Evolutionary conservation across 495 filamentous ascomycete genomes (phyloP).

Genomic region (Glarea lozoyensis): DNA sequence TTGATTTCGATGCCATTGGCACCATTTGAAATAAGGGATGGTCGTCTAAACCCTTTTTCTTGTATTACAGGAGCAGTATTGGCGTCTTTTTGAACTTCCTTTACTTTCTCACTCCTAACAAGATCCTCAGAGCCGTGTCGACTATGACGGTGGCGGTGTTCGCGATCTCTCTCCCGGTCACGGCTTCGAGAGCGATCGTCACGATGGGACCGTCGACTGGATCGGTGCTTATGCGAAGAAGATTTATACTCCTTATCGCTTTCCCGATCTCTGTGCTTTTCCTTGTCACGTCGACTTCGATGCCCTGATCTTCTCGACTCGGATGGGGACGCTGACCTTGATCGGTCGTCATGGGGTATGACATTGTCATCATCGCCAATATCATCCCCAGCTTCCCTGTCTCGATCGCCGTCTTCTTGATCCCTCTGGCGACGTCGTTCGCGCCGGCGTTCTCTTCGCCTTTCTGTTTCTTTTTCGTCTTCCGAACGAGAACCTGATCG

Average conservation of each 20-base stretch:
- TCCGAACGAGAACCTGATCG: constrained; percentile 43
- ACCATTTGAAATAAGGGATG: constrained; percentile 31
- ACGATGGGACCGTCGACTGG: constrained; percentile 14
- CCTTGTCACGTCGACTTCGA: constrained; percentile 30
- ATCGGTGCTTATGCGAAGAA: constrained; percentile 20
- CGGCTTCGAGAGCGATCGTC: constrained; percentile 27
- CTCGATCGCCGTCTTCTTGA: constrained; percentile 14
- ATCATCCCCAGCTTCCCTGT: constrained; percentile 1
- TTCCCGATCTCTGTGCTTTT: constrained; percentile 33
- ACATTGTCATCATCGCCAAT: constrained; percentile 10
- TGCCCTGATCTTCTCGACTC: constrained; percentile 19
- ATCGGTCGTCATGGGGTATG: constrained; percentile 7
- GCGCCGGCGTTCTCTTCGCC: constrained; percentile 33
- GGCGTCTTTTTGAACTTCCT: not conserved
- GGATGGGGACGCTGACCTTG: constrained; percentile 18
- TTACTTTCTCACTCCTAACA: constrained; percentile 2
- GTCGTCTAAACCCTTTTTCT: constrained; percentile 21
- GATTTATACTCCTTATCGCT: constrained; percentile 25
- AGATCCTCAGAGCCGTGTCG: constrained; percentile 43
- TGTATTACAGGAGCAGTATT: constrained; percentile 30
- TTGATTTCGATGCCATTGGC: constrained; percentile 30
- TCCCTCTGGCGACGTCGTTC: constrained; percentile 20
- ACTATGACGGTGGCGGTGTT: constrained; percentile 22
- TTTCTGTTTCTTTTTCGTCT: constrained; percentile 40
- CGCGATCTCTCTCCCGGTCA: constrained; percentile 20